Conservation (phyloP, 2,329 filamentous ascomycete species). For the Pseudogymnoascus sp. region DNA sequence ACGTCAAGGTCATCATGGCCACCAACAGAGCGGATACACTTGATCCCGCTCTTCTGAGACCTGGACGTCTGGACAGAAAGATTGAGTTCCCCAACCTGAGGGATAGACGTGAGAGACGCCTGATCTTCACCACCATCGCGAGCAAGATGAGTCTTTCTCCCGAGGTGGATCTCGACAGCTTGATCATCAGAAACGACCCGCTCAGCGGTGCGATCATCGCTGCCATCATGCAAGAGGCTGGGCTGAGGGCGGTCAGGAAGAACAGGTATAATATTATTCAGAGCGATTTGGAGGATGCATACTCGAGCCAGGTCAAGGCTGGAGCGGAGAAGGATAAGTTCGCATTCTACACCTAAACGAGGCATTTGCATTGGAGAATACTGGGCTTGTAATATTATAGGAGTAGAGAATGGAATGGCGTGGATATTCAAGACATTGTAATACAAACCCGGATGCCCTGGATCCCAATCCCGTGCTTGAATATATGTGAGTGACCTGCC, state of each 20-base stretch:
- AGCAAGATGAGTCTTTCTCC: constrained; percentile 94
- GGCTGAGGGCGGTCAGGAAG: constrained; percentile 86
- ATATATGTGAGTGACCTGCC: background rate
- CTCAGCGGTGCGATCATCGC: constrained; percentile 92
- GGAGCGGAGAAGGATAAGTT: constrained; percentile 7
- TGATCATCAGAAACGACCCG: constrained; percentile 95
- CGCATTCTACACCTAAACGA: constrained; percentile 9
- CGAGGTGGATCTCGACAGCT: constrained; percentile 89
- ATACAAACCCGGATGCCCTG: background rate
- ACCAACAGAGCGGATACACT: constrained; percentile 97
- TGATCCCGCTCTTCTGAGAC: constrained; percentile 87
- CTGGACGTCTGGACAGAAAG: constrained; percentile 92
- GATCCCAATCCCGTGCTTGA: background rate
- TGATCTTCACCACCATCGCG: constrained; percentile 97
- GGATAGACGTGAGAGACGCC: constrained; percentile 84
- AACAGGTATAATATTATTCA: constrained; percentile 99
- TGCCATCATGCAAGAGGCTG: constrained; percentile 98
- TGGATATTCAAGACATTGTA: constrained; percentile 3
- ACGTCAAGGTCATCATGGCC: constrained; percentile 99
- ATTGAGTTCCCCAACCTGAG: constrained; percentile 96
- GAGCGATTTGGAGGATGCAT: constrained; percentile 90
- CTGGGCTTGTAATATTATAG: constrained; percentile 9
- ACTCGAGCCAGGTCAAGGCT: constrained; percentile 90
- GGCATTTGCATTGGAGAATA: background rate
- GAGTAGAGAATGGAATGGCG: constrained; percentile 5